A percentile compares a stretch with the other conserved stretches of the same genome.
phyloP scores from a whole-genome alignment of 345 rosid genomes.

The Erodium maritimum region DNA sequence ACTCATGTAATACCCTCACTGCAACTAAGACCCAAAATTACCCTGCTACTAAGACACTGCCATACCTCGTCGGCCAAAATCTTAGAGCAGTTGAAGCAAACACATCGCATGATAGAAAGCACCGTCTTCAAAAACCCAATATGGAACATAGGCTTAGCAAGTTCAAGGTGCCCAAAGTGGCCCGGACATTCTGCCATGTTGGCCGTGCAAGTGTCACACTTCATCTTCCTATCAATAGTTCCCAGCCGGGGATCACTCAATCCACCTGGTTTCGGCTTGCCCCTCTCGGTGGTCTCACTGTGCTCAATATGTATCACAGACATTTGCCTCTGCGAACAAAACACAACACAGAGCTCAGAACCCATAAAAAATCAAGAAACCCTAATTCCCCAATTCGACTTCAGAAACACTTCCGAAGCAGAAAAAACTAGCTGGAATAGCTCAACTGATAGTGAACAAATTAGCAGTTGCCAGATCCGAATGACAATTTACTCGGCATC shows the following conservation, averaged over 20 bases:
- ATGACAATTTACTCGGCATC: conserved; percentile 4
- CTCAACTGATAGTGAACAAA: not conserved
- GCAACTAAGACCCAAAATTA: no score
- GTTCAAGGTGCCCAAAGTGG: conserved; percentile 93
- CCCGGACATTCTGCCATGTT: conserved; percentile 97
- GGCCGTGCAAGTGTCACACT: conserved; percentile 88
- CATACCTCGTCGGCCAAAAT: conserved; percentile 83
- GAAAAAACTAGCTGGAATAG: not conserved
- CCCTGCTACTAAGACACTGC: not conserved
- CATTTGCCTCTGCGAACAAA: conserved; percentile 78
- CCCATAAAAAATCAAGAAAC: conserved; percentile 5
- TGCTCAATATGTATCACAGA: conserved; percentile 83
- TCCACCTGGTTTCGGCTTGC: conserved; percentile 74
- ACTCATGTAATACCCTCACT: no score
- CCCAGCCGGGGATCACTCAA: conserved; percentile 81
- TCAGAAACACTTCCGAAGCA: not conserved
- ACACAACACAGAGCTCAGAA: conserved; percentile 2
- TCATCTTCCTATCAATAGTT: conserved; percentile 80
- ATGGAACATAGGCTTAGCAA: conserved; percentile 95
- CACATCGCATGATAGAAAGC: conserved; percentile 76
- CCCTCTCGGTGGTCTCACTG: conserved; percentile 82
- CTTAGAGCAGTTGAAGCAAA: conserved; percentile 93
- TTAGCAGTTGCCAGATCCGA: not conserved
- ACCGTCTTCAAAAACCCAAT: conserved; percentile 90
- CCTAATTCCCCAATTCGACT: not conserved